These are phyloP conservation scores for Pseudofabraea citricarpa DNA, from an alignment of 2,329 filamentous ascomycete species.

Conservation along the genomic window DNA sequence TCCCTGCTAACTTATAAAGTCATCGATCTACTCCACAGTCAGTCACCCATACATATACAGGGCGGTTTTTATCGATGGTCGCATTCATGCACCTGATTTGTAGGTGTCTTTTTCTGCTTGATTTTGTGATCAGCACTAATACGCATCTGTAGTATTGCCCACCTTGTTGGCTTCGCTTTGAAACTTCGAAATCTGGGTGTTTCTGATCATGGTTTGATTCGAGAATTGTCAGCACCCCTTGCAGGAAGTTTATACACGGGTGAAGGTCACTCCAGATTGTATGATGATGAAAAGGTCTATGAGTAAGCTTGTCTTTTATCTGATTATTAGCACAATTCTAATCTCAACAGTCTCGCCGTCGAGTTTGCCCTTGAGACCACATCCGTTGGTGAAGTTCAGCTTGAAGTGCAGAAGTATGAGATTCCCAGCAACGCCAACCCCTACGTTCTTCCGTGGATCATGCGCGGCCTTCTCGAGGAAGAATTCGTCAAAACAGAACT, in stretches of 20 bases:
- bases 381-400: slow-evolving; percentile 39
- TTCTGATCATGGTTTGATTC: slow-evolving; percentile 86
- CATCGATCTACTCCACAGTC: slow-evolving; percentile 79
- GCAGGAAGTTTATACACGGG: slow-evolving; percentile 89
- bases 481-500: slow-evolving; percentile 82
- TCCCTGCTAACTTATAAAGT: no score
- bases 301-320: slow-evolving; percentile 41
- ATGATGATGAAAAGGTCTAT: slow-evolving; percentile 85
- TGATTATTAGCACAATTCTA: slow-evolving; percentile 6
- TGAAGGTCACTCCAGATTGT: slow-evolving; percentile 89
- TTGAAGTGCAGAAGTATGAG: slow-evolving; percentile 48
- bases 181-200: slow-evolving; percentile 92
- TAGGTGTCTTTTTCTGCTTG: slow-evolving; percentile 28
- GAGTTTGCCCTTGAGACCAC: slow-evolving; percentile 71
- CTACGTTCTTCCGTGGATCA: slow-evolving; percentile 90
- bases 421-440: slow-evolving; percentile 61
- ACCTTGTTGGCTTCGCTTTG: slow-evolving; percentile 86
- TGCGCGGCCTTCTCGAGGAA: slow-evolving; percentile 89
- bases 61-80: slow-evolving; percentile 92
- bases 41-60: slow-evolving; percentile 91
- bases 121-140: slow-evolving; percentile 1
- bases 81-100: slow-evolving; percentile 90
- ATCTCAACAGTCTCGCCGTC: slow-evolving; percentile 53
- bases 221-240: slow-evolving; percentile 81
- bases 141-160: slow-evolving; percentile 55